phyloP scores from a whole-genome alignment of 306 rosid genomes.

The Prunus mira region DNA sequence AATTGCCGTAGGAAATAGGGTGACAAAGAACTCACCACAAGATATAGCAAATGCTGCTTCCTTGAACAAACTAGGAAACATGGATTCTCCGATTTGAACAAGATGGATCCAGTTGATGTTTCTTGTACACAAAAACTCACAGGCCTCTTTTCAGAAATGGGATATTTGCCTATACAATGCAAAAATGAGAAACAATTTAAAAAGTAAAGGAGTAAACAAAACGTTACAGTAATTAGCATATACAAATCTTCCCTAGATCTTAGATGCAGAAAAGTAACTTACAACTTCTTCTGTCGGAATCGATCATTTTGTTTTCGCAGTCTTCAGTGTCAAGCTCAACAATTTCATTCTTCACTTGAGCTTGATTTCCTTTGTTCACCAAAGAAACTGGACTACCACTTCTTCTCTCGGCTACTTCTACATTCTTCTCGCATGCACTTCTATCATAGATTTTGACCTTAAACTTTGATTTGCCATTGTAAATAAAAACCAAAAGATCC shows the following conservation, averaged over 20 bases:
- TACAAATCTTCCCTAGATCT: neutral
- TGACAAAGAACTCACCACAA: neutral
- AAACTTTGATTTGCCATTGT: neutral
- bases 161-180: neutral
- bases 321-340: neutral
- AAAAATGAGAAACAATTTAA: neutral
- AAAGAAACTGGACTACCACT: neutral
- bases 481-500: neutral
- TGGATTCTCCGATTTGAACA: neutral
- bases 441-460: neutral
- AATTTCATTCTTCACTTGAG: neutral
- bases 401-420: neutral
- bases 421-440: neutral
- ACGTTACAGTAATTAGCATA: neutral
- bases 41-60: neutral
- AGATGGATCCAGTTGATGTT: neutral
- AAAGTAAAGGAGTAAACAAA: neutral
- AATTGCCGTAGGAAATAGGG: neutral
- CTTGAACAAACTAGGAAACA: neutral
- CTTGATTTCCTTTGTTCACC: neutral
- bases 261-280: neutral
- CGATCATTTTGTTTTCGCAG: neutral
- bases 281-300: neutral
- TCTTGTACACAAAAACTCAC: neutral
- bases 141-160: neutral